phyloP scores from a whole-genome alignment of 352 stramenopile species.

The Phytopythium helicoides region DNA sequence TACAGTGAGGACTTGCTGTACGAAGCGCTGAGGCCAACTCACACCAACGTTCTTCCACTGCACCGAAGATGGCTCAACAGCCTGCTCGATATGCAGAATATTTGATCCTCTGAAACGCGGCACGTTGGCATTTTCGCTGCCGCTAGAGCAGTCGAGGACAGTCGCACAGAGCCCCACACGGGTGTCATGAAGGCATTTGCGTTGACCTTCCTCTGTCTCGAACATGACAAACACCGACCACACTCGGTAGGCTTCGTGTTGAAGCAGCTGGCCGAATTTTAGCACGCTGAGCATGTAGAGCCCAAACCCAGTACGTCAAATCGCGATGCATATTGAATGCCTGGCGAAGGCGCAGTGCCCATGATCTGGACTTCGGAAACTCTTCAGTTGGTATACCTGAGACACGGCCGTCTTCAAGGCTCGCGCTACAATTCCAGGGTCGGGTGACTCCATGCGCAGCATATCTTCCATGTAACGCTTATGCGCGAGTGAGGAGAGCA shows the following conservation, averaged over 20 bases:
- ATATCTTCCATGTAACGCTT: conserved; percentile 72
- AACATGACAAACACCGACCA: conserved; percentile 82
- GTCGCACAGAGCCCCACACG: conserved; percentile 48
- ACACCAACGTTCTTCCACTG: conserved; percentile 69
- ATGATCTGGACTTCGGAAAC: conserved; percentile 12
- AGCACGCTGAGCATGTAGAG: conserved; percentile 46
- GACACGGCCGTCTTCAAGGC: conserved; percentile 42
- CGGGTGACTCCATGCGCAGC: conserved; percentile 61
- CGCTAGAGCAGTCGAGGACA: conserved; percentile 31
- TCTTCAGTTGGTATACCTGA: conserved; percentile 17
- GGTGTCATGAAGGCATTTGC: conserved; percentile 44
- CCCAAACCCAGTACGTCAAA: conserved; percentile 53
- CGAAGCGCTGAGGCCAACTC: conserved; percentile 25
- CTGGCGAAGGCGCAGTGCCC: conserved; percentile 33
- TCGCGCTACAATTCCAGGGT: conserved; percentile 19
- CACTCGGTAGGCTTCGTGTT: conserved; percentile 45
- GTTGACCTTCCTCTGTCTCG: conserved; percentile 64
- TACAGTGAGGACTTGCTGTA: conserved; percentile 46
- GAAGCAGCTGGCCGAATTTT: conserved; percentile 32
- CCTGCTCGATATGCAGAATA: conserved; percentile 66
- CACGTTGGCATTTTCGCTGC: conserved; percentile 21
- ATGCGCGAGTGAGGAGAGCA: conserved; percentile 56
- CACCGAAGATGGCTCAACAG: conserved; percentile 62
- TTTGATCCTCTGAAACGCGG: conserved; percentile 65
- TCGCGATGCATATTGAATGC: conserved; percentile 42